Base-by-base conservation (phyloP, 1,139 yeast genomes). In the Hansenula anomala region DNA sequence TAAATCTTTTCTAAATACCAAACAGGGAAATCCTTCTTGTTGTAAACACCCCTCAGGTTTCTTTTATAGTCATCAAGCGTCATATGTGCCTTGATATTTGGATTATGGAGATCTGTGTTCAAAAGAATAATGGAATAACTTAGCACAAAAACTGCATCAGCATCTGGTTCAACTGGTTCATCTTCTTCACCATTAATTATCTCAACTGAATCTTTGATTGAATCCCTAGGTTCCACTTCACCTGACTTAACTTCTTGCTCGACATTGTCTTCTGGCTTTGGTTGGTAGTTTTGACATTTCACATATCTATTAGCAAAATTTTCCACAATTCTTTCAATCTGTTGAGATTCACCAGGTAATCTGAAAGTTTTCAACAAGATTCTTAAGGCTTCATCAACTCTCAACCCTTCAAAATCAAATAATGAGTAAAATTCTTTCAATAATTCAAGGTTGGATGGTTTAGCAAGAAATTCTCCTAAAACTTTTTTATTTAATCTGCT, bases 281-380 rank as follows among this genome's bases (percentile, higher is more conserved):
- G 53, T 16, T 52, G 63, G 36, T 64, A 66, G 8, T 59, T 52
- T 49, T 80, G 88, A 43, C 81, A 74, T 17, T 65, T 66, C 8
- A 85, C 85, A 60, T 88, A 94, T 47, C 84, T 77, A 34, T 78
- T 81, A 6, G 96, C 90, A 63, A 94, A 92, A 17, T 78, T 71
- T 54, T 90, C 97, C 31, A 94, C 86, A 16, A 92, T 77, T 55
- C 96, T 75, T 59, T 90, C 97, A 58, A 94, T 92, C 58, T 88
- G 96, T 56, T 89, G 97, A 0, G 97, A 82, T 62, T 94, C 99
- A 37, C 99, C 99, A 0, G 98, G 98, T 40, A 94, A 71, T 60
- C 99, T 76, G 57, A 94, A 92, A 14, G 86, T 75, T 39, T 87
- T 84, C 49, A 94, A 69, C 45, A 94, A 62, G 38, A 87, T 73